A percentile compares a stretch with the other conserved stretches of the same genome.
Evolutionary conservation across 345 rosid species (phyloP).

Genomic region (Carallia pectinifolia): DNA sequence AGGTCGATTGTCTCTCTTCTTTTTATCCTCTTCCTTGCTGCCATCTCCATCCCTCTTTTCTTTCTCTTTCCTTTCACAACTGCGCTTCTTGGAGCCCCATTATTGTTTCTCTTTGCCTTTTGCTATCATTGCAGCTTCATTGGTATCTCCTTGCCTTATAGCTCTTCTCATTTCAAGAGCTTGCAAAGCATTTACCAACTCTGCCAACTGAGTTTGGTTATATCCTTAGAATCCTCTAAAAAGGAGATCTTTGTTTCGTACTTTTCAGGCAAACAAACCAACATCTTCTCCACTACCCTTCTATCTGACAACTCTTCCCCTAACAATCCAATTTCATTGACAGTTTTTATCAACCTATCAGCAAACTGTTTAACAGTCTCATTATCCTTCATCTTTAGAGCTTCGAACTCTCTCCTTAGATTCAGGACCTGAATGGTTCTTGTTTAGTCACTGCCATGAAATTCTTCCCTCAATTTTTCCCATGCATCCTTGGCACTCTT

Average conservation of each 20-base stretch:
- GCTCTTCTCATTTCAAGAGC: not conserved
- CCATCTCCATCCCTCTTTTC: not conserved
- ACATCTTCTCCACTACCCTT: not conserved
- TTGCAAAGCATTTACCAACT: not conserved
- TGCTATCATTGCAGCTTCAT: not conserved
- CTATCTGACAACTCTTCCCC: not conserved
- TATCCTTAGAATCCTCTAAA: not conserved
- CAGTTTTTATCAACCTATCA: not conserved
- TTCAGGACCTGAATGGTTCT: not conserved
- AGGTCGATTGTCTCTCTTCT: not conserved
- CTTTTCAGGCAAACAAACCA: not conserved
- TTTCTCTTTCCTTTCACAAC: not conserved
- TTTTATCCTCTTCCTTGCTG: not conserved
- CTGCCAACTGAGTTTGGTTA: not conserved
- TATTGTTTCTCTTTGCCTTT: not conserved
- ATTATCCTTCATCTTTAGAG: not conserved
- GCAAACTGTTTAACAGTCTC: not conserved
- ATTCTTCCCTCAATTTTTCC: not conserved
- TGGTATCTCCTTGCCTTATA: not conserved
- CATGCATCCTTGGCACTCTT: not conserved
- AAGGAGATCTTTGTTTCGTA: not conserved
- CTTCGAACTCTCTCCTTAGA: not conserved
- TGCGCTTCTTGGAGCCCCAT: not conserved
- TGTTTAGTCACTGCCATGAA: not conserved
- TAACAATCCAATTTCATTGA: not conserved